Evolutionary conservation across 495 filamentous ascomycete genomes (phyloP).

Genomic region (Aspergillus campestris): DNA sequence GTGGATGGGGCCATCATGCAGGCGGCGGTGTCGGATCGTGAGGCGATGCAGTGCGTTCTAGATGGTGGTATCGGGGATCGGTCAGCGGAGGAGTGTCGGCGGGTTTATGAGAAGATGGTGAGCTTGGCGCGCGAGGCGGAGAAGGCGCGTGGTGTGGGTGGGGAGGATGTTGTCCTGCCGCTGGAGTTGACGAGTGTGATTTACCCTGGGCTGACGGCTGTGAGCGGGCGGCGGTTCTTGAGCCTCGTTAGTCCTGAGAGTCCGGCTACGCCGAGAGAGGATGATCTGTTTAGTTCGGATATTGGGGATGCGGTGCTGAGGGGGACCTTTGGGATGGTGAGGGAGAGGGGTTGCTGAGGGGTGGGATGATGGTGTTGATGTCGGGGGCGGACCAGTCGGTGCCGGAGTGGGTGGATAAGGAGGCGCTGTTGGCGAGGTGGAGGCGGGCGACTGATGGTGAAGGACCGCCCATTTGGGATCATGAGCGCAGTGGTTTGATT

Average conservation of each 20-base stretch:
- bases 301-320: conserved; percentile 48
- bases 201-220: conserved; percentile 36
- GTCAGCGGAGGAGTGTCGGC: conserved; percentile 17
- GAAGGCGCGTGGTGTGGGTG: conserved; percentile 9
- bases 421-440: conserved; percentile 55
- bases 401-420: conserved; percentile 54
- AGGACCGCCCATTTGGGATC: conserved; percentile 27
- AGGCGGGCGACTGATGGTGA: conserved; percentile 40
- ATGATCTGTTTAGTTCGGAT: conserved; percentile 84
- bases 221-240: conserved; percentile 58
- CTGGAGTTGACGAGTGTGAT: conserved; percentile 26
- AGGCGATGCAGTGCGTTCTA: conserved; percentile 46
- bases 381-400: conserved; percentile 67
- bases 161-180: conserved; percentile 27
- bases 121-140: conserved; percentile 17
- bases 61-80: conserved; percentile 23
- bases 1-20: conserved; percentile 82
- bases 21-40: conserved; percentile 70
- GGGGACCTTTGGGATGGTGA: conserved; percentile 55
- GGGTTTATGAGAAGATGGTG: conserved; percentile 23
- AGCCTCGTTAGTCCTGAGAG: conserved; percentile 49
- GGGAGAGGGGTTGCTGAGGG: conserved; percentile 43
- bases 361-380: conserved; percentile 43
- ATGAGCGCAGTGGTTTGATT: conserved; percentile 30
- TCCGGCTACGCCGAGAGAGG: conserved; percentile 51